phyloP scores from a whole-genome alignment of 345 rosid species.

The Adansonia digitata region DNA sequence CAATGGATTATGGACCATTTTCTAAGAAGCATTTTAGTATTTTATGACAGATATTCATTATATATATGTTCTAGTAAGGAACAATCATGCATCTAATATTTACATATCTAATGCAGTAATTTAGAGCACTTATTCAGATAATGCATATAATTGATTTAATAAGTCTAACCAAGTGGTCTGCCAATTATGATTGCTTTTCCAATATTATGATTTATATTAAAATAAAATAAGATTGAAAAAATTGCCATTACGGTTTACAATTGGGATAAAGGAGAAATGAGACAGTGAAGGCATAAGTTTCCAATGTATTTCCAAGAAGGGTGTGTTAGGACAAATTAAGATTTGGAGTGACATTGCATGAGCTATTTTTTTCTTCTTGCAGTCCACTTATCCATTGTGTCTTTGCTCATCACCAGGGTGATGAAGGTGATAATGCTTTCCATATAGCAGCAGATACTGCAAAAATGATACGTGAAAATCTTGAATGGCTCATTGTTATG shows the following conservation, averaged over 20 bases:
- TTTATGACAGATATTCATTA: not conserved
- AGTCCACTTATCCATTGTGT: not conserved
- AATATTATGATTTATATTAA: not conserved
- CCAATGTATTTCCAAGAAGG: not conserved
- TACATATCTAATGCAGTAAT: not conserved
- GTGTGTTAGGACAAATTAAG: not conserved
- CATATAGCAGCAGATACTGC: slow-evolving; percentile 97
- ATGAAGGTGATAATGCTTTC: slow-evolving; percentile 89
- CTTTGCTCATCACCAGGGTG: slow-evolving; percentile 54
- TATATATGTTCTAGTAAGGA: not conserved
- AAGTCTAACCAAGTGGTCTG: not conserved
- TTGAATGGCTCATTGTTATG: slow-evolving; percentile 90
- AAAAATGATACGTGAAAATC: slow-evolving; percentile 97
- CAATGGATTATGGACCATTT: not conserved
- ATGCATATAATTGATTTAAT: not conserved
- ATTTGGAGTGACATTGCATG: not conserved
- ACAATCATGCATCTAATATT: not conserved
- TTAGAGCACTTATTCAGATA: too few species aligned
- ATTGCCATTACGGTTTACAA: not conserved
- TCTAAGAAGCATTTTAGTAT: not conserved
- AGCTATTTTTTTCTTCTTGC: slow-evolving; percentile 10
- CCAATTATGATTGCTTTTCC: not conserved
- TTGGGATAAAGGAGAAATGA: not conserved
- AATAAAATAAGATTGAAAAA: not conserved
- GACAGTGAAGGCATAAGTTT: not conserved